phyloP scores from a whole-genome alignment of 1,139 yeast species.

The Zygosaccharomyces pseudobailii region DNA sequence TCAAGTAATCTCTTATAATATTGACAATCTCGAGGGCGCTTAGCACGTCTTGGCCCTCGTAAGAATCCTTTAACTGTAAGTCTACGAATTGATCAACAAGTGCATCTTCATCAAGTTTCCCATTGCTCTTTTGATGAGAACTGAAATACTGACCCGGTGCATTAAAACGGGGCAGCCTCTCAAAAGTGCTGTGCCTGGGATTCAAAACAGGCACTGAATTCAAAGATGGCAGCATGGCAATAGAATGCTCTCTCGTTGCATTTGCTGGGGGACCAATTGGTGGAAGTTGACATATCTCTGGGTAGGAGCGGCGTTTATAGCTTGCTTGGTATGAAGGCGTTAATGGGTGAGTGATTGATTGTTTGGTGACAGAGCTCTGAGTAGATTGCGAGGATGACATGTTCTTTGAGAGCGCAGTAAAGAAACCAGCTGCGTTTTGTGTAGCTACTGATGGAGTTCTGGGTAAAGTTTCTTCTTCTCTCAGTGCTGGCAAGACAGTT shows the following conservation, averaged over 20 bases:
- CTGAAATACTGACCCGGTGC: conserved; percentile 16
- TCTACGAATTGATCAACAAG: conserved; percentile 2
- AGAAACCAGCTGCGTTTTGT: conserved; percentile 25
- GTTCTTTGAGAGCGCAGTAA: conserved; percentile 24
- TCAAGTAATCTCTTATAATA: conserved; percentile 26
- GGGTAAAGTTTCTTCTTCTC: conserved; percentile 9
- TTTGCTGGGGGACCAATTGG: conserved; percentile 10
- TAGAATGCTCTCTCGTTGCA: conserved; percentile 1
- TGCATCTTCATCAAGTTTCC: conserved; percentile 9
- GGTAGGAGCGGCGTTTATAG: conserved; percentile 8
- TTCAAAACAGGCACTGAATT: conserved; percentile 14
- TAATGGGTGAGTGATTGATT: conserved; percentile 8
- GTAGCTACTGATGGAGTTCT: conserved; percentile 8
- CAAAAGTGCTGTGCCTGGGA: conserved; percentile 13
- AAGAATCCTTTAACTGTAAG: not conserved
- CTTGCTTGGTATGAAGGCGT: not conserved
- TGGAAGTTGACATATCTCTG: conserved; percentile 15
- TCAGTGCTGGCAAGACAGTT: conserved; percentile 18
- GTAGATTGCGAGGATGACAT: conserved; percentile 18
- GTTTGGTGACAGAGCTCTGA: conserved; percentile 3
- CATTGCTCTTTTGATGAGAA: conserved; percentile 23
- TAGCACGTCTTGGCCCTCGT: conserved; percentile 6
- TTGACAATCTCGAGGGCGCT: conserved; percentile 20
- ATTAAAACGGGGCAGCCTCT: conserved; percentile 13
- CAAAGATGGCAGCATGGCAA: conserved; percentile 8